Conservation (phyloP, 495 filamentous ascomycete species). For the Aspergillus coremiiformis region DNA sequence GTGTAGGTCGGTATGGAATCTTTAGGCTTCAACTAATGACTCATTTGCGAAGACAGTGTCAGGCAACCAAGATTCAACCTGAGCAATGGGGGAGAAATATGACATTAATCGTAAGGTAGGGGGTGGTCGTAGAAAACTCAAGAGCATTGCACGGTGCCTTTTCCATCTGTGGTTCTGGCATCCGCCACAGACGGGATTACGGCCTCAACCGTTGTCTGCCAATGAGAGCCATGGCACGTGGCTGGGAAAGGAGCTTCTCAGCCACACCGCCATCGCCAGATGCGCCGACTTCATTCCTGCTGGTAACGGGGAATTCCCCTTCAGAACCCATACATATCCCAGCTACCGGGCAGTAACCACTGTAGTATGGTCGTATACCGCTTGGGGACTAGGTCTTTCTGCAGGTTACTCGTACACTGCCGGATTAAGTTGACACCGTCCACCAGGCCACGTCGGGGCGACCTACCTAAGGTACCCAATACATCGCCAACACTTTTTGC, state of each 20-base stretch:
- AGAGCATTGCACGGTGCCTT: not conserved
- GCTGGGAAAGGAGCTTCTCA: not conserved
- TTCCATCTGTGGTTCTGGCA: not conserved
- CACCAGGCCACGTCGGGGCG: slow-evolving; percentile 1
- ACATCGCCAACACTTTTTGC: slow-evolving; percentile 1
- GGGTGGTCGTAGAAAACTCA: not conserved
- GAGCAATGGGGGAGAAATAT: not conserved
- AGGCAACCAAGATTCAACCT: slow-evolving; percentile 12
- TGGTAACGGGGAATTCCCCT: too few species aligned
- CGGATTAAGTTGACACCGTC: not conserved
- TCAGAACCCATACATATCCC: too few species aligned
- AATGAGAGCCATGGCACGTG: slow-evolving; percentile 6
- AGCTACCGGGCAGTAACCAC: too few species aligned
- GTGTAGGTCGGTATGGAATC: not conserved
- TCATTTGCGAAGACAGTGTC: slow-evolving; percentile 7
- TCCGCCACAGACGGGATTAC: slow-evolving; percentile 1
- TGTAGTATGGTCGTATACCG: too few species aligned
- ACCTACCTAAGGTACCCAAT: slow-evolving; percentile 12
- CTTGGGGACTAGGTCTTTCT: not conserved
- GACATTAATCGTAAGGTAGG: not conserved
- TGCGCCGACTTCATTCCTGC: not conserved
- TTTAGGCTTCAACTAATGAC: slow-evolving; percentile 13
- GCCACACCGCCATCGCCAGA: slow-evolving; percentile 4
- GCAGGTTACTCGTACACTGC: not conserved
- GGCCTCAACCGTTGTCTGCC: slow-evolving; percentile 6